Percentiles rank a stretch among this genome's conserved stretches.
Conservation (phyloP, 306 rosid genomes). For the Geum urbanum region DNA sequence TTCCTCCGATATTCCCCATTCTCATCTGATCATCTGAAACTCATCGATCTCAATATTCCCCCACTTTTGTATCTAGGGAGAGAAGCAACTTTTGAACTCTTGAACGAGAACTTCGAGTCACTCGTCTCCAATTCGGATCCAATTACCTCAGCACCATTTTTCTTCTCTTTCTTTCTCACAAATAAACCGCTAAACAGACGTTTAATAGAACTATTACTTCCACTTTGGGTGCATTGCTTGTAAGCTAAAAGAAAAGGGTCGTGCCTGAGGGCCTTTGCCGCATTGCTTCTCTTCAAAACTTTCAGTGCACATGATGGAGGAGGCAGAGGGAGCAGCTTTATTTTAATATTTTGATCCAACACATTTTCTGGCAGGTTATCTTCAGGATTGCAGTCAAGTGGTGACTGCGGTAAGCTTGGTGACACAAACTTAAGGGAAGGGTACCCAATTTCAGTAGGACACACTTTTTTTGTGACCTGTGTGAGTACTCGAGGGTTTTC, state of each 20-base stretch:
- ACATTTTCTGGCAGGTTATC: neutral
- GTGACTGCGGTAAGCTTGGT: neutral
- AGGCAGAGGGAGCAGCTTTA: constrained; percentile 1
- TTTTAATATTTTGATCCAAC: neutral
- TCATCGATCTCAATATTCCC: neutral
- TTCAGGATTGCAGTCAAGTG: neutral
- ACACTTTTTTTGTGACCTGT: neutral
- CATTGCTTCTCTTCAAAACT: neutral
- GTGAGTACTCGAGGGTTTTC: neutral
- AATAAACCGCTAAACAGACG: neutral
- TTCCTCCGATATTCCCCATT: neutral
- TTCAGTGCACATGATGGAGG: neutral
- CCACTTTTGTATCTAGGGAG: neutral
- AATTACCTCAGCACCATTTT: neutral
- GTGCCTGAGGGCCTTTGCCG: neutral
- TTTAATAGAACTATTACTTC: neutral
- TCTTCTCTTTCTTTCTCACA: neutral
- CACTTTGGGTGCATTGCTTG: neutral
- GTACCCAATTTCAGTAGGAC: neutral
- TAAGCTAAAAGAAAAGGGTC: constrained; percentile 1
- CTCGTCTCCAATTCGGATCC: neutral
- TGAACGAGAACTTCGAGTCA: neutral
- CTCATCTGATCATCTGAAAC: neutral
- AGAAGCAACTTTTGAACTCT: neutral
- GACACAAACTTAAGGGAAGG: neutral